Evolutionary conservation across 306 rosid species (phyloP), one percentile per base, ranked within the genome.

Genomic region (Coriaria nepalensis): DNA sequence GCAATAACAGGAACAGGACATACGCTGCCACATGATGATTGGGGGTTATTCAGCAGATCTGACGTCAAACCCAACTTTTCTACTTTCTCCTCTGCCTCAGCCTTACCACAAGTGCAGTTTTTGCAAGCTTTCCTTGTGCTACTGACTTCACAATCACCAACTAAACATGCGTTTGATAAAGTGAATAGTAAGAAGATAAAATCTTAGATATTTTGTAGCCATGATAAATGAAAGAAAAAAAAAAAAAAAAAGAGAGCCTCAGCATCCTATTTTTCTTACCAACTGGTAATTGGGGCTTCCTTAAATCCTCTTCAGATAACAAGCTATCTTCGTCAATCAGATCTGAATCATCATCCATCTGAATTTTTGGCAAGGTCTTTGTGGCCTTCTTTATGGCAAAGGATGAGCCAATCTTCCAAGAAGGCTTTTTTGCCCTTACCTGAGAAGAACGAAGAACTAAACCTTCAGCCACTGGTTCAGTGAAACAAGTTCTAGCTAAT

Each of bases 1-100:
- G 37, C 36, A 20, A 36, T 48, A 46, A 49, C 20, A 11, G 8
- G 33, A 2, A 29, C 47, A 54, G 36, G 36, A 60, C 80, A 43
- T 81, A 88, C 95, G 52, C 39, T 90, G 77, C 97, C 95, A 75
- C 97, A 90, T 12, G 93, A 80, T 2, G 95, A 90, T 58, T 81
- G 90, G 56, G 94, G 94, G 65, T 85, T 85, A 66, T 64, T 50
- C 53, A 80, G 67, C 64, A 77, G 78, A 59, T 90, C 98, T 9
- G 76, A 60, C 8, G 92, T 79, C 38, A 76, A 68, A 65, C 68
- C 82, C 49, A 90, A 46, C 70, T 90, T 87, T 70, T 82, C 61
- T 44, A 74, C 81, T 79, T 77, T 73, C 62, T 90, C 74, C 70
- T 90, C 98, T 51, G 35, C 95, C 71, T 81, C 95, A 34, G 95